These are phyloP conservation scores for Fusarium camptoceras DNA, from an alignment of 2,329 filamentous ascomycete species.

Conservation along the genomic window DNA sequence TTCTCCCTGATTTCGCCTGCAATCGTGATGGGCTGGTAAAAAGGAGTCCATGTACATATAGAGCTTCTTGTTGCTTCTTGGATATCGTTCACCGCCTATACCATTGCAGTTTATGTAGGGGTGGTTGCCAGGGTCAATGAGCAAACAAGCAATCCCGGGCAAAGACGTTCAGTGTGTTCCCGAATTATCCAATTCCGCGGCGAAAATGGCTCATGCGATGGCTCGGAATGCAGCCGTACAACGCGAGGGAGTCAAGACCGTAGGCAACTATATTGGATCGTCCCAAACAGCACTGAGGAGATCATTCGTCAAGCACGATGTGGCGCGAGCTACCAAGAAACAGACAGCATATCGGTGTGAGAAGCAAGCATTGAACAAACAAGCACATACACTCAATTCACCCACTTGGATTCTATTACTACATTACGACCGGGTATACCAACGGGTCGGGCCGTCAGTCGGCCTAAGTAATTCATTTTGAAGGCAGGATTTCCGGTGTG, in stretches of 20 bases:
- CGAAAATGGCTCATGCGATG: slow-evolving; percentile 45
- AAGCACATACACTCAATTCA: slow-evolving; percentile 6
- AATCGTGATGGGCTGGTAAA: slow-evolving; percentile 37
- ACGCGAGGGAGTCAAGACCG: slow-evolving; percentile 28
- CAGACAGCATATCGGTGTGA: slow-evolving; percentile 40
- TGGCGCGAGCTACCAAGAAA: slow-evolving; percentile 13
- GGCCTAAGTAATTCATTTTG: slow-evolving; percentile 16
- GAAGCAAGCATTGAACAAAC: not conserved
- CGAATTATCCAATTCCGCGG: slow-evolving; percentile 42
- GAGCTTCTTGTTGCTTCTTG: slow-evolving; percentile 34
- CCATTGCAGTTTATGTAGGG: slow-evolving; percentile 26
- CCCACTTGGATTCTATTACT: not conserved
- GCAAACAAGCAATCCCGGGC: slow-evolving; percentile 28
- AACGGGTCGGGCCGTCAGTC: slow-evolving; percentile 46
- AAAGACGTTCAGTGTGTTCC: slow-evolving; percentile 20
- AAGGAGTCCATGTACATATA: slow-evolving; percentile 18
- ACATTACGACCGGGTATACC: slow-evolving; percentile 37
- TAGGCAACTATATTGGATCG: slow-evolving; percentile 4
- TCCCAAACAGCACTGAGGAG: slow-evolving; percentile 20
- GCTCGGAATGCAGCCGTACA: slow-evolving; percentile 31
- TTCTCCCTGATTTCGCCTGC: slow-evolving; percentile 31
- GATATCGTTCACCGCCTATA: slow-evolving; percentile 43
- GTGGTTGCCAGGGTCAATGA: slow-evolving; percentile 37
- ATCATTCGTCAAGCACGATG: slow-evolving; percentile 18
- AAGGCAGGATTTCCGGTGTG: slow-evolving; percentile 34